These are phyloP conservation scores for Polygonum aviculare DNA, from an alignment of 148 eudicot species.

Conservation along the genomic window DNA sequence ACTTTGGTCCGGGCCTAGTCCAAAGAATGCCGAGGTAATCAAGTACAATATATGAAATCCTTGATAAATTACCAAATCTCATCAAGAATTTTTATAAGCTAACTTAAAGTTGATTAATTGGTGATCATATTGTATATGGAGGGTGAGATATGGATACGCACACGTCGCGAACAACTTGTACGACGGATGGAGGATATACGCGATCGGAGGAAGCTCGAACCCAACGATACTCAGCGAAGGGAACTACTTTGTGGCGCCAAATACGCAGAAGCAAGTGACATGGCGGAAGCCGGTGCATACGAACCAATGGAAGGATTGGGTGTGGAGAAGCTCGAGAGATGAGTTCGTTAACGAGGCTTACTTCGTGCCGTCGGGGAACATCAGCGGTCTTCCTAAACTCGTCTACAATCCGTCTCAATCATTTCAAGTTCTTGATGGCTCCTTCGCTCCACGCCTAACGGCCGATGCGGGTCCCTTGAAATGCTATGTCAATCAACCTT, in stretches of 20 bases:
- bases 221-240: neutral
- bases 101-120: too few relatives aligned
- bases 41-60: too few relatives aligned
- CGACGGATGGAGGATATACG: neutral
- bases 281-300: neutral
- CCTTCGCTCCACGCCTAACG: neutral
- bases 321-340: neutral
- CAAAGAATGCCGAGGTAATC: neutral
- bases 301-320: neutral
- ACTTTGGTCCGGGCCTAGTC: neutral
- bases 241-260: constrained; percentile 2
- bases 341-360: neutral
- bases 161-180: neutral
- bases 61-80: too few relatives aligned
- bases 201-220: neutral
- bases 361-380: neutral
- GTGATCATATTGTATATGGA: neutral
- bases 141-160: neutral
- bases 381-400: neutral
- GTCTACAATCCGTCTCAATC: neutral
- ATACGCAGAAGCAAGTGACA: neutral
- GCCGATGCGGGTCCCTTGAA: neutral
- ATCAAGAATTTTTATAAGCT: too few relatives aligned
- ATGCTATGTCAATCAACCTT: neutral
- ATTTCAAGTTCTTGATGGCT: neutral